Percentiles rank a stretch among this genome's conserved stretches.
These are phyloP conservation scores for Diaporthe ampelina DNA, from an alignment of 2,329 filamentous ascomycete genomes.

Conservation along the genomic window DNA sequence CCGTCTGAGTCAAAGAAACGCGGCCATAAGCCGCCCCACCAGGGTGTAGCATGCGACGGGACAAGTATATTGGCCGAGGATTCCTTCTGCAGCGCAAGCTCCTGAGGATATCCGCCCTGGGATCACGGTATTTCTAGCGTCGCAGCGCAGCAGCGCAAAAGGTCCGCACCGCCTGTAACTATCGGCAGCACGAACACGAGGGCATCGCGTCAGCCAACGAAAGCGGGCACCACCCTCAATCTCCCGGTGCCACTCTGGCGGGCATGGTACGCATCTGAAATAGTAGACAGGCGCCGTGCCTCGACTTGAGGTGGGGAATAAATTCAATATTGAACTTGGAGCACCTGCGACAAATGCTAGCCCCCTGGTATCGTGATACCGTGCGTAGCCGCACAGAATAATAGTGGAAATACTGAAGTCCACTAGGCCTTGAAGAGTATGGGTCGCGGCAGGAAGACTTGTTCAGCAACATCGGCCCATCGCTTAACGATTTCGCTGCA, in stretches of 20 bases:
- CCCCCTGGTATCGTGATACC: constrained; percentile 4
- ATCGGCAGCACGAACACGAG: constrained; percentile 16
- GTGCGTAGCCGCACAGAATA: constrained; percentile 26
- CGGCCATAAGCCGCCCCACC: neutral
- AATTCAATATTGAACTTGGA: constrained; percentile 16
- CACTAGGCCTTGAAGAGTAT: constrained; percentile 4
- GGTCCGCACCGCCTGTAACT: constrained; percentile 10
- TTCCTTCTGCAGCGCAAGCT: neutral
- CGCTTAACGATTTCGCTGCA: constrained; percentile 6
- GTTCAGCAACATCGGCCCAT: constrained; percentile 25
- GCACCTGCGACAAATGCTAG: constrained; percentile 12
- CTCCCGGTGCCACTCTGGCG: neutral
- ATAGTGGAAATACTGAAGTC: neutral
- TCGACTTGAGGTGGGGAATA: constrained; percentile 4
- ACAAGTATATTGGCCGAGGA: neutral
- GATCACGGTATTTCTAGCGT: neutral
- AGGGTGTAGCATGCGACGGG: neutral
- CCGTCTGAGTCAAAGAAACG: too few species aligned
- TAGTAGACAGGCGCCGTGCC: constrained; percentile 21
- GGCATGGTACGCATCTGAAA: constrained; percentile 20
- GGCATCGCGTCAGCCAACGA: constrained; percentile 6
- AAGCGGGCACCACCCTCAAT: constrained; percentile 13
- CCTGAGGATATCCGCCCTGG: neutral
- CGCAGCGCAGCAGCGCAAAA: neutral
- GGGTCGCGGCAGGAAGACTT: neutral